phyloP scores from a whole-genome alignment of 106 monocot species.

The Alisma plantagoaquatica region DNA sequence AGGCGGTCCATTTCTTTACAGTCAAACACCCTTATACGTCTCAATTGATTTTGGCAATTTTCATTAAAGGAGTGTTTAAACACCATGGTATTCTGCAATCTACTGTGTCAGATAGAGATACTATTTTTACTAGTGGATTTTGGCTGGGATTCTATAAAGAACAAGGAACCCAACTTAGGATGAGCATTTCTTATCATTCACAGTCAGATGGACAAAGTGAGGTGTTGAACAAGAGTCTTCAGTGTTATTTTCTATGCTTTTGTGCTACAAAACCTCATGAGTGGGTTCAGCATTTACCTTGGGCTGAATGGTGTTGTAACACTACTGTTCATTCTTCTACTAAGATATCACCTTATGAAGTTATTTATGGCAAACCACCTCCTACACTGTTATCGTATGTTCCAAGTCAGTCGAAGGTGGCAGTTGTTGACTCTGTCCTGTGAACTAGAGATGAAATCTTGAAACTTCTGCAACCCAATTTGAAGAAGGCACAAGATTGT shows the following conservation, averaged over 20 bases:
- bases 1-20: not conserved
- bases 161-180: not conserved
- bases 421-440: not conserved
- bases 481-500: not conserved
- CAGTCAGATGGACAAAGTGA: too few species aligned
- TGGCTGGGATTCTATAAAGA: not conserved
- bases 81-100: not conserved
- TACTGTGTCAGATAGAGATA: not conserved
- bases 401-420: not conserved
- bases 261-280: not conserved
- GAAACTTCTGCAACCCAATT: not conserved
- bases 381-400: not conserved
- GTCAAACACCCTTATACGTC: not conserved
- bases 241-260: not conserved
- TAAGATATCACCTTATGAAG: conserved; percentile 1
- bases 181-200: not conserved
- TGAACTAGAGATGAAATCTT: not conserved
- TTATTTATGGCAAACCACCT: not conserved
- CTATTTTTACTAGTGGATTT: not conserved
- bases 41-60: not conserved
- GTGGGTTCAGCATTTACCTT: not conserved
- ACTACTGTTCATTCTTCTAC: not conserved
- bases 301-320: not conserved
- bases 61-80: not conserved
- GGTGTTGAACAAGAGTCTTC: not conserved